These are phyloP conservation scores for Dacryopinax primogenitus DNA, from an alignment of 768 basidiomycete species.

Conservation along the genomic window DNA sequence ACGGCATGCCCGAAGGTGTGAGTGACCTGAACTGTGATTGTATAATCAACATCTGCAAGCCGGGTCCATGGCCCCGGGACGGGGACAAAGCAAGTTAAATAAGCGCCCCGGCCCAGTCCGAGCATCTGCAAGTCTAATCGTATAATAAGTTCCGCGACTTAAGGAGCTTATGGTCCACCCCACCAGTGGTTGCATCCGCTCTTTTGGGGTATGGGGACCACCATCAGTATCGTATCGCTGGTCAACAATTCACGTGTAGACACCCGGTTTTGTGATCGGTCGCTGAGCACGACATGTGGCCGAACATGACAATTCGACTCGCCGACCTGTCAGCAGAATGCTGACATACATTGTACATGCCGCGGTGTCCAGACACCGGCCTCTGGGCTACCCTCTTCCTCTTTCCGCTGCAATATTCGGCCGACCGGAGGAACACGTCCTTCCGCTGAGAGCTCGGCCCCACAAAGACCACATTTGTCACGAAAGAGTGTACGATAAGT, in stretches of 20 bases:
- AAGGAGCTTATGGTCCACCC: neutral
- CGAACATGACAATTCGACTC: neutral
- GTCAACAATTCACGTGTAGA: neutral
- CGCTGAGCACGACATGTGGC: neutral
- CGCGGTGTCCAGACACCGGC: neutral
- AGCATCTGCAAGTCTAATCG: slow-evolving; percentile 6
- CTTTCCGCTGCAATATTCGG: neutral
- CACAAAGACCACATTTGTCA: neutral
- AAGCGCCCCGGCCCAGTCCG: neutral
- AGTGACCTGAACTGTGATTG: slow-evolving; percentile 1
- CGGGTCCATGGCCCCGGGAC: slow-evolving; percentile 6
- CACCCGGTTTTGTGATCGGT: neutral
- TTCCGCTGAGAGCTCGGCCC: neutral
- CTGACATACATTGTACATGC: slow-evolving; percentile 8
- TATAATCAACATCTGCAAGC: neutral
- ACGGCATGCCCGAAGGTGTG: neutral
- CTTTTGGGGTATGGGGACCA: neutral
- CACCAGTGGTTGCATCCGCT: slow-evolving; percentile 1
- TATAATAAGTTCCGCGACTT: slow-evolving; percentile 4
- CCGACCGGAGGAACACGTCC: slow-evolving; percentile 1
- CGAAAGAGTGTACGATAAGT: slow-evolving; percentile 3
- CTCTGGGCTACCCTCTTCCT: neutral
- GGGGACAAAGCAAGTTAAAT: slow-evolving; percentile 9
- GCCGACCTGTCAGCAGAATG: slow-evolving; percentile 4
- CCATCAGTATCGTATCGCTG: neutral